These are phyloP conservation scores for Sporobolomyces pararoseus DNA, from an alignment of 768 basidiomycete genomes.

Conservation along the genomic window DNA sequence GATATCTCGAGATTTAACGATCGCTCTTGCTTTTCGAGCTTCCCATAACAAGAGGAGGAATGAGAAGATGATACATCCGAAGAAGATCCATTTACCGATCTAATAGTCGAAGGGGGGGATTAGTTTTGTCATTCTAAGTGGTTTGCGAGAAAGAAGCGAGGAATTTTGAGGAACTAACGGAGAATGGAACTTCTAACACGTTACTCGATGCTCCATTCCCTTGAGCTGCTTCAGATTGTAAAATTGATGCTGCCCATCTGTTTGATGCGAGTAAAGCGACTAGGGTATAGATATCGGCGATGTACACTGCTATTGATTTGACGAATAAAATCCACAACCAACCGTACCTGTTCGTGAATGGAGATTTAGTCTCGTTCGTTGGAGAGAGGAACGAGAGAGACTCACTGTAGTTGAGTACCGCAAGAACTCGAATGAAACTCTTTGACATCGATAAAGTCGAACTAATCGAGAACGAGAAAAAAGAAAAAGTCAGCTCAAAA, in stretches of 20 bases:
- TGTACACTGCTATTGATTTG: constrained; percentile 93
- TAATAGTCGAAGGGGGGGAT: not conserved
- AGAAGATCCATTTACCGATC: constrained; percentile 92
- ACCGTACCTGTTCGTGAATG: constrained; percentile 62
- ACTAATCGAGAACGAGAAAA: constrained; percentile 55
- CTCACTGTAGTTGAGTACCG: constrained; percentile 79
- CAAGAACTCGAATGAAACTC: constrained; percentile 88
- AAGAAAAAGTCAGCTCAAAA: not conserved
- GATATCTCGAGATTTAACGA: constrained; percentile 91
- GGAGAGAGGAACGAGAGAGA: constrained; percentile 17
- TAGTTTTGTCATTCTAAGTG: not conserved
- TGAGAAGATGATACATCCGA: constrained; percentile 97
- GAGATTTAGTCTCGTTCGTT: not conserved
- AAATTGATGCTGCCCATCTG: constrained; percentile 88
- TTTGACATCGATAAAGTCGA: constrained; percentile 90
- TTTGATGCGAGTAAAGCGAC: constrained; percentile 90
- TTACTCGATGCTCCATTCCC: constrained; percentile 57
- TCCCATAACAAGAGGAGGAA: constrained; percentile 95
- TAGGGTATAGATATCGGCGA: constrained; percentile 96
- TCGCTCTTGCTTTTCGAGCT: constrained; percentile 82
- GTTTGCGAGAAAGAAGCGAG: not conserved
- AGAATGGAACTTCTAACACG: constrained; percentile 75
- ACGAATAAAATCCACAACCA: constrained; percentile 89
- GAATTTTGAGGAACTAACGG: constrained; percentile 38
- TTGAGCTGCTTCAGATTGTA: constrained; percentile 63